Evolutionary conservation across 139 green algal genomes (phyloP), one percentile per base, ranked within the genome.

Genomic region (Helicosporidium sp.): DNA sequence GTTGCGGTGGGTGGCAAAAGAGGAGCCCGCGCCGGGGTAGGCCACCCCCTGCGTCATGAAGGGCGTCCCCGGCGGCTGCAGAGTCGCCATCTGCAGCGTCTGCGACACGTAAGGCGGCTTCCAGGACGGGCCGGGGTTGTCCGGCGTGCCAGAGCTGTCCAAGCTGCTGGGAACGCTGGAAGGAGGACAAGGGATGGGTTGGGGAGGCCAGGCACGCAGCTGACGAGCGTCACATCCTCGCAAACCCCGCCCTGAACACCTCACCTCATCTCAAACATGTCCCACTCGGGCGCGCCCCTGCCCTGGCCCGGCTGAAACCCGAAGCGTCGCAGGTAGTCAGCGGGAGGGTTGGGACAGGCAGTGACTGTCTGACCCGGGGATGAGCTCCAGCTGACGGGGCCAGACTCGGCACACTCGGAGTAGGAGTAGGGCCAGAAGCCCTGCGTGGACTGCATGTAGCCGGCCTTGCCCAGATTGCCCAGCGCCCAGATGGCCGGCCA

Each of bases 361-460:
- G 33, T 45, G 41, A 51, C 26, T 7, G 31, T 37, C 35, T 50
- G 51, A 20, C 18, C 22, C 33, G 28, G 39, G 25, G 18, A 41
- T 24, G 7, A 24, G 4, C 22, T 33, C 62, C 62, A 69, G n/a
- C 37, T 17, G 42, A 48, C 26, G 5, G 36, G 26, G 5, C 35
- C 62, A 10, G 44, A 59, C 10, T 28, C 34, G 19, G 65, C 66
- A 35, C 67, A 75, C 4, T 29, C 36, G 41, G 64, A 43, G 48
- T 69, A 75, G 15, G 43, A 61, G 34, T 53, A 73, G 4, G 68
- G 68, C 68, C 68, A 76, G 17, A 56, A 26, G 18, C 65, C 68
- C 0, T 29, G 44, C 0, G 61, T 72, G 24, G 26, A 54, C 0
- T 34, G 20, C 46, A 66, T 44, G 47, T 75, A 66, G 6, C 68